A percentile compares a stretch with the other conserved stretches of the same genome.
Conservation (phyloP, 768 basidiomycete species). For the Artomyces pyxidatus region DNA sequence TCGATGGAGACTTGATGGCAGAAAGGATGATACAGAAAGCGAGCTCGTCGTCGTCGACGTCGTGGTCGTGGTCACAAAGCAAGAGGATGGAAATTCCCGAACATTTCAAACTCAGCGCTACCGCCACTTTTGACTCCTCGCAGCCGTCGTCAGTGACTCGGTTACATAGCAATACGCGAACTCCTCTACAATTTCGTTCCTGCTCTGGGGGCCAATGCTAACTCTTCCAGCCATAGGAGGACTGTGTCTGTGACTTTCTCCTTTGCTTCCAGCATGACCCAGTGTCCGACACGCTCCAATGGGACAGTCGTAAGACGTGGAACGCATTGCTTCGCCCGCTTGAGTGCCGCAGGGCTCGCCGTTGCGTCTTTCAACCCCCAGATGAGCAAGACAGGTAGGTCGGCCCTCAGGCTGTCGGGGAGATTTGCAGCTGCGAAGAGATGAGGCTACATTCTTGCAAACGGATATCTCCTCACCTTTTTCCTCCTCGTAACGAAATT, state of each 20-base stretch:
- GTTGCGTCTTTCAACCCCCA: neutral
- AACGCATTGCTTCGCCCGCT: slow-evolving; percentile 42
- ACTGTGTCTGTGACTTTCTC: slow-evolving; percentile 39
- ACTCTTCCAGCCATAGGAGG: slow-evolving; percentile 1
- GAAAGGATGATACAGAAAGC: slow-evolving; percentile 1
- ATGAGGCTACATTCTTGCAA: neutral
- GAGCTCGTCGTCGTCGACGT: slow-evolving; percentile 5
- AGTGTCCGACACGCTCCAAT: slow-evolving; percentile 54
- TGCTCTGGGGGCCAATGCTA: neutral
- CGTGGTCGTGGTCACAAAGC: slow-evolving; percentile 1
- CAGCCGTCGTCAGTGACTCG: neutral
- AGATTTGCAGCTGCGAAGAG: neutral
- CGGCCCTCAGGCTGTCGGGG: neutral
- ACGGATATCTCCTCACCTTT: slow-evolving; percentile 19
- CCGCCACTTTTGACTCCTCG: neutral
- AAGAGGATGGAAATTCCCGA: neutral
- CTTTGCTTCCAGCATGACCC: slow-evolving; percentile 58
- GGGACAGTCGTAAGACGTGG: slow-evolving; percentile 40
- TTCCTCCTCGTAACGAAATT: slow-evolving; percentile 62
- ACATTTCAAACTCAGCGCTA: slow-evolving; percentile 5
- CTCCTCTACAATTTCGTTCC: no score
- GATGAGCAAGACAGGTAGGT: slow-evolving; percentile 7
- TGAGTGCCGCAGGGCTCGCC: slow-evolving; percentile 31
- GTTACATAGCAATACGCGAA: no score
- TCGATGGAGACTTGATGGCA: neutral